These are phyloP conservation scores for Fusarium concolor DNA, from an alignment of 2,329 filamentous ascomycete genomes.

Conservation along the genomic window DNA sequence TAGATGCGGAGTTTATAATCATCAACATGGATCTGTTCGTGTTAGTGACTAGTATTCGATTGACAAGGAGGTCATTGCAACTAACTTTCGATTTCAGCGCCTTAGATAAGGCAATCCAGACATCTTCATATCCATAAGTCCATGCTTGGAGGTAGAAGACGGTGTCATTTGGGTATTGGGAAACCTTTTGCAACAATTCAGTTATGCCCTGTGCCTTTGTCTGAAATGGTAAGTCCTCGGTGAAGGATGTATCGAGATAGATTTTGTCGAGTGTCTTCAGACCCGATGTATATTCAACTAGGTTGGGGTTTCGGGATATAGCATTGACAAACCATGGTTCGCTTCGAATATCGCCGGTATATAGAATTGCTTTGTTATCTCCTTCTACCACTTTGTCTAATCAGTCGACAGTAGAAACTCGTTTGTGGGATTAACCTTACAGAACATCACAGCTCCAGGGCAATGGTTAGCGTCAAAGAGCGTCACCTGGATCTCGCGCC, in stretches of 20 bases:
- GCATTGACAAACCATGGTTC: conserved; percentile 88
- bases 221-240: conserved; percentile 60
- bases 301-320: conserved; percentile 74
- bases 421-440: conserved; percentile 51
- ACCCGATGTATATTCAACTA: conserved; percentile 79
- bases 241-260: conserved; percentile 89
- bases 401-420: not conserved
- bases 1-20: conserved; percentile 83
- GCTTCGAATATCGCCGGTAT: conserved; percentile 88
- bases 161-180: conserved; percentile 76
- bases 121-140: conserved; percentile 92
- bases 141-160: conserved; percentile 87
- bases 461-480: conserved; percentile 94
- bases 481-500: conserved; percentile 79
- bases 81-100: conserved; percentile 72
- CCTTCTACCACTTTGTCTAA: conserved; percentile 75
- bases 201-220: conserved; percentile 79
- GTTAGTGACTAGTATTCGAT: not conserved
- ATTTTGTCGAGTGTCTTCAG: conserved; percentile 79
- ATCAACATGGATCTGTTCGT: conserved; percentile 79
- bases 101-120: conserved; percentile 84
- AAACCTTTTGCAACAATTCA: conserved; percentile 78
- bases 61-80: rapidly evolving
- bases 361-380: conserved; percentile 77
- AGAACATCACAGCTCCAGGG: conserved; percentile 89